These are phyloP conservation scores for Paraurostyla sp. DNA, from an alignment of 73 alveolate genomes.

Conservation along the genomic window DNA sequence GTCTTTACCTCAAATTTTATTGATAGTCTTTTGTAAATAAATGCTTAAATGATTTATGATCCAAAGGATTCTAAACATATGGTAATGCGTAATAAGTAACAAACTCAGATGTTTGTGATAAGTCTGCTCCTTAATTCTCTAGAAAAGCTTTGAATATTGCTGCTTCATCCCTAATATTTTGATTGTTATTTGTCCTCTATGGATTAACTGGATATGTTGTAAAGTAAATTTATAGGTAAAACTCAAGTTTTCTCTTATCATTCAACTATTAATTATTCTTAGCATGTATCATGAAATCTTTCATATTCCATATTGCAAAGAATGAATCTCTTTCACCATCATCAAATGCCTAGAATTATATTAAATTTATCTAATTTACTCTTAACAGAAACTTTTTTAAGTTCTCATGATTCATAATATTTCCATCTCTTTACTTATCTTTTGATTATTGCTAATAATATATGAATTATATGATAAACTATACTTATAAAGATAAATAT, in stretches of 20 bases:
- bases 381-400: not conserved
- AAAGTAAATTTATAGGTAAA: constrained; percentile 41
- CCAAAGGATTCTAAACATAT: constrained; percentile 94
- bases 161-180: constrained; percentile 77
- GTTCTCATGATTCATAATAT: too few species aligned
- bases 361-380: not conserved
- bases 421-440: not conserved
- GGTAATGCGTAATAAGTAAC: constrained; percentile 97
- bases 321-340: constrained; percentile 55
- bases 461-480: not conserved
- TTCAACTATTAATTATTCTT: not conserved
- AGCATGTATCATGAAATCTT: not conserved
- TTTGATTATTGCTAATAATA: not conserved
- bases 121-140: constrained; percentile 90
- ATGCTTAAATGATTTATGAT: constrained; percentile 88
- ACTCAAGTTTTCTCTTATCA: constrained; percentile 47
- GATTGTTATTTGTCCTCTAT: constrained; percentile 2
- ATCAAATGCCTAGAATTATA: constrained; percentile 45
- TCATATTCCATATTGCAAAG: constrained; percentile 29
- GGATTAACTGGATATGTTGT: constrained; percentile 44
- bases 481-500: not conserved
- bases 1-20: not conserved
- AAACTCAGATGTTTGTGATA: constrained; percentile 95
- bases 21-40: constrained; percentile 74
- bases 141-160: constrained; percentile 91